Evolutionary conservation across 2,329 filamentous ascomycete genomes (phyloP), one percentile per base, ranked within the genome.

Genomic region (Nemania abortiva): DNA sequence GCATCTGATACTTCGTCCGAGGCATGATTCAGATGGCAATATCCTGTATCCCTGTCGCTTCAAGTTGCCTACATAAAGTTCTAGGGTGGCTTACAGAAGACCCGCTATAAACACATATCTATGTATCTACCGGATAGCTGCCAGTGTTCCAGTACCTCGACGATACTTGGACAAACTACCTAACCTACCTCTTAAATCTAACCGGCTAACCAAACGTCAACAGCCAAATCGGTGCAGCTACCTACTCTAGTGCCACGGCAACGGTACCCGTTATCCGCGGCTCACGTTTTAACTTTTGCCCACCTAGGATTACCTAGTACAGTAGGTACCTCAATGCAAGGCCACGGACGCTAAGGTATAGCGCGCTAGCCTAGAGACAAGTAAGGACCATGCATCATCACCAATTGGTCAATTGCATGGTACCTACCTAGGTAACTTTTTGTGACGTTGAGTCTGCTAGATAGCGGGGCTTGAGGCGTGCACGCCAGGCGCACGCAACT

Each of bases 241-340:
- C 69, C 57, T 64, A 29, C 69, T 64, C 69, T 71, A 71, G 69
- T 57, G 59, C 37, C 45, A 58, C 69, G 66, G 69, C 63, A 71
- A 66, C 63, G 55, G 29, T 49, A 63, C 58, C 66, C 53, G 61
- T 42, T 37, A 34, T 34, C 66, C 62, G 66, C 52, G 52, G 62
- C 49, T 56, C 57, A 53, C 31, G 15, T 59, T 63, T 66, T 62
- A 34, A 37, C 50, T 29, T 61, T 31, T 53, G 15, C n/a, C n/a
- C n/a, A 22, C 22, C 31, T 34, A 5, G 9, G 31, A 34, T 34
- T 5, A 9, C 5, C 31, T 5, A 11, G 11, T 37, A 37, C 6
- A 18, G 22, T 53, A 37, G 27, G 27, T 49, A 62, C 31, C 15
- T n/a, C 24, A 3, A 27, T 6, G 18, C 42, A 20, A 20, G 29